Base-by-base conservation (phyloP, 345 rosid genomes). In the Eutrema heterophyllum region DNA sequence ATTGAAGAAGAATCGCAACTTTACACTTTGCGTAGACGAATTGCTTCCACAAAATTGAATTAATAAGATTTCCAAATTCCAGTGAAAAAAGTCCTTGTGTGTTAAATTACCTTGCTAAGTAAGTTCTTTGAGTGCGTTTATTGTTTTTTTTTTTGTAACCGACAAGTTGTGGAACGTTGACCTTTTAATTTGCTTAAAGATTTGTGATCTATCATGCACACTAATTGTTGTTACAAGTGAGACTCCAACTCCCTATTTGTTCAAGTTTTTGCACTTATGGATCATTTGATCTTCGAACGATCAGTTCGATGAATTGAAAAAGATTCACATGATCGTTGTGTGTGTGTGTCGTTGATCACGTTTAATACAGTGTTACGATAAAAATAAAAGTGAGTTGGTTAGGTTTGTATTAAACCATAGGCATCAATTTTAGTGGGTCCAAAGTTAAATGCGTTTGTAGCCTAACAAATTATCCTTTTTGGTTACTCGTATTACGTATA, bases 21-120 rank as follows among this genome's bases (percentile, higher is more conserved):
- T 75, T 68, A 51, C 79, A 75, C 79, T 75, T 75, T 75, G 74
- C 79, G 79, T 75, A 60, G 26, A 62, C 33, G 4, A 75, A 67
- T 51, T 60, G 72, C 63, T 75, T 75, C 69, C 63, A 60, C 78
- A 49, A 15, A 24, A 5, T 62, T 71, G 33, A 29, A 16, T 60
- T 30, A 2, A 49, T 36, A 71, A 5, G 6, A 6, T 71, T 64
- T 50, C 38, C 9, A 73, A 35, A 45, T 64, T 55, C 21, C 24
- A 10, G 48, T 54, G 13, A 24, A 39, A 72, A 58, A 51, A 50
- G 68, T 59, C 68, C 4, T 51, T 16, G 38, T 14, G 51, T 38
- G 30, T 67, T 21, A 50, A 50, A 41, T 67, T 11, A 51, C 63
- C 40, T 60, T 75, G 6, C 15, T 30, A 26, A 26, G 39, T 40